Percentiles rank a stretch among this genome's conserved stretches.
These are phyloP conservation scores for Coemansia sp. DNA, from an alignment of 192 early-diverging fungal species.

Conservation along the genomic window DNA sequence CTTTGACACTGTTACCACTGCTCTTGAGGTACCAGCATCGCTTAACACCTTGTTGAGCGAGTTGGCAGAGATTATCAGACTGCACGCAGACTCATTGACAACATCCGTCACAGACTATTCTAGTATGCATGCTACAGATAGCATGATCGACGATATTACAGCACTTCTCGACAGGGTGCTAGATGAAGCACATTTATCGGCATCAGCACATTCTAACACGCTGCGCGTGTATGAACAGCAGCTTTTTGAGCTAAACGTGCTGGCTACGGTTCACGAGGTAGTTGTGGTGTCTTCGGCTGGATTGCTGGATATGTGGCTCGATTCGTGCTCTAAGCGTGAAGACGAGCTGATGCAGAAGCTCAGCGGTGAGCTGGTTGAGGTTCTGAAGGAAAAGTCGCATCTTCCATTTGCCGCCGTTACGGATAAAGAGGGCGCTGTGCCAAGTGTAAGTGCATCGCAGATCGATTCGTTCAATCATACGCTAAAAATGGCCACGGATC, in stretches of 20 bases:
- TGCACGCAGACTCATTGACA: conserved; percentile 16
- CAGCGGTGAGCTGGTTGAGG: conserved; percentile 8
- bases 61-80: conserved; percentile 14
- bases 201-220: background rate
- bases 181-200: conserved; percentile 6
- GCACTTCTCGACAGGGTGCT: conserved; percentile 3
- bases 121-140: background rate
- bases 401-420: conserved; percentile 13
- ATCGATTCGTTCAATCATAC: conserved; percentile 17
- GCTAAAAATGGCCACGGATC: conserved; percentile 23
- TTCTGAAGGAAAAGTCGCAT: conserved; percentile 21
- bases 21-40: conserved; percentile 26
- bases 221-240: conserved; percentile 25
- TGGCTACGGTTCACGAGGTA: conserved; percentile 5
- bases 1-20: conserved; percentile 18
- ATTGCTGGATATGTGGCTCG: background rate
- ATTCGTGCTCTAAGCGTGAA: background rate
- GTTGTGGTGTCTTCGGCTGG: background rate
- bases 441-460: too few relatives aligned
- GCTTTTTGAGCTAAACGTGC: conserved; percentile 36
- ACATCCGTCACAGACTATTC: background rate
- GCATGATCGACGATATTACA: conserved; percentile 4
- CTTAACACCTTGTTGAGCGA: conserved; percentile 15
- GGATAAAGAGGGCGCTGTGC: background rate
- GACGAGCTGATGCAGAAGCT: conserved; percentile 6